Conservation (phyloP, 495 filamentous ascomycete genomes). For the Penicillium subrubescens region DNA sequence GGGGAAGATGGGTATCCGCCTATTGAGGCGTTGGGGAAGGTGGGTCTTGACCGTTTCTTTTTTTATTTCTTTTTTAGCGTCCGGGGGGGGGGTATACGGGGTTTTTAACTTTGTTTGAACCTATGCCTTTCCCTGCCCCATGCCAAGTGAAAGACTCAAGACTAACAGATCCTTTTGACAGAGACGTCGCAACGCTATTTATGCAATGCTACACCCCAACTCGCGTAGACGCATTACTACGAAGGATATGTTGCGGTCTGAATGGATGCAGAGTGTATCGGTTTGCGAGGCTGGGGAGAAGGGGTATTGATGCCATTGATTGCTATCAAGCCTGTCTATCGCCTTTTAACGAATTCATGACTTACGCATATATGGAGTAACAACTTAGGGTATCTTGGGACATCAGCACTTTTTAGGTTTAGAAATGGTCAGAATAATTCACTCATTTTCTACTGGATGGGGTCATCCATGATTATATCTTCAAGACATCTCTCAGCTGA, state of each 20-base stretch:
- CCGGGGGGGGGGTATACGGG: background rate
- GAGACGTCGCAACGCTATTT: conserved; percentile 32
- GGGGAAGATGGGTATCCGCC: conserved; percentile 87
- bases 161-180: background rate
- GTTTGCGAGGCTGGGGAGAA: conserved; percentile 27
- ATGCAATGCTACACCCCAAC: conserved; percentile 31
- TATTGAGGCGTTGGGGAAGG: conserved; percentile 85
- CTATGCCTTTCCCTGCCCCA: background rate
- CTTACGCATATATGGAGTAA: background rate
- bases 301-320: conserved; percentile 15
- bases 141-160: background rate
- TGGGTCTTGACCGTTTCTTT: conserved; percentile 47
- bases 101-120: background rate
- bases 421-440: background rate
- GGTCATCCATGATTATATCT: background rate
- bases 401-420: background rate
- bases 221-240: conserved; percentile 22
- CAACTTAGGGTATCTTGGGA: background rate
- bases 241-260: conserved; percentile 17
- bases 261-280: conserved; percentile 26
- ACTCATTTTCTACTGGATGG: background rate
- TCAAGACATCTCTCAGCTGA: no score
- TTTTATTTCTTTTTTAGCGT: background rate
- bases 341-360: background rate
- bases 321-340: background rate